phyloP scores from a whole-genome alignment of 1,284 basidiomycete genomes.

The Acaromyces ingoldii region DNA sequence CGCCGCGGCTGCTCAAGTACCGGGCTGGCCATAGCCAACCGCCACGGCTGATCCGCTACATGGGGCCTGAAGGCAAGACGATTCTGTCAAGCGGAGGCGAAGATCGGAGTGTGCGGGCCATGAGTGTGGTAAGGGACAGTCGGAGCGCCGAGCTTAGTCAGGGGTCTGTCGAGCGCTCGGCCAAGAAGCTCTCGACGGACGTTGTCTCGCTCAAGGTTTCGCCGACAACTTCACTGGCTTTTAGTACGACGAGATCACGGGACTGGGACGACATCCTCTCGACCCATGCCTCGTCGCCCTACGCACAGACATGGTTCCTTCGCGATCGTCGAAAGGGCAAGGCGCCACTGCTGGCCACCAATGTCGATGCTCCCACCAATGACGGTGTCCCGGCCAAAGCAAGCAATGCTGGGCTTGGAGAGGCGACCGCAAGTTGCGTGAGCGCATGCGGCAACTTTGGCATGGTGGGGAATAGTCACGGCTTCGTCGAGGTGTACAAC shows the following conservation, averaged over 20 bases:
- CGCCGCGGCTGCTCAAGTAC: conserved; percentile 70
- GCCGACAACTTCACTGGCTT: conserved; percentile 69
- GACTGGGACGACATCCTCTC: conserved; percentile 98
- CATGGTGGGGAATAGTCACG: conserved; percentile 57
- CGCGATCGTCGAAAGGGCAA: conserved; percentile 39
- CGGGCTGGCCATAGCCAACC: conserved; percentile 87
- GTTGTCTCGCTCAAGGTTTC: conserved; percentile 59
- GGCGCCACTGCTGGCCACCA: conserved; percentile 16
- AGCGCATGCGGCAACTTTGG: conserved; percentile 96
- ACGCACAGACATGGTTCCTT: conserved; percentile 39
- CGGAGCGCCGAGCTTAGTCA: conserved; percentile 79
- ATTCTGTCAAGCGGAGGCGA: conserved; percentile 57
- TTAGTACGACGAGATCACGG: conserved; percentile 74
- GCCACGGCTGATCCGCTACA: conserved; percentile 86
- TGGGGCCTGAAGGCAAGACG: conserved; percentile 92
- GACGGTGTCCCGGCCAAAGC: no score
- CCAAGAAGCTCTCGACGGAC: conserved; percentile 71
- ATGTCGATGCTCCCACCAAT: no score
- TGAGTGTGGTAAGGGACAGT: conserved; percentile 68
- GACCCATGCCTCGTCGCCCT: conserved; percentile 64
- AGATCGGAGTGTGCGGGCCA: conserved; percentile 82
- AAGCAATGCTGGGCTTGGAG: no score
- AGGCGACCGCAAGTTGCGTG: conserved; percentile 57
- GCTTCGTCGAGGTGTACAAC: conserved; percentile 45
- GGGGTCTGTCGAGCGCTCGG: conserved; percentile 72